These are phyloP conservation scores for Cercospora citrullina DNA, from an alignment of 2,329 filamentous ascomycete genomes.

Conservation along the genomic window DNA sequence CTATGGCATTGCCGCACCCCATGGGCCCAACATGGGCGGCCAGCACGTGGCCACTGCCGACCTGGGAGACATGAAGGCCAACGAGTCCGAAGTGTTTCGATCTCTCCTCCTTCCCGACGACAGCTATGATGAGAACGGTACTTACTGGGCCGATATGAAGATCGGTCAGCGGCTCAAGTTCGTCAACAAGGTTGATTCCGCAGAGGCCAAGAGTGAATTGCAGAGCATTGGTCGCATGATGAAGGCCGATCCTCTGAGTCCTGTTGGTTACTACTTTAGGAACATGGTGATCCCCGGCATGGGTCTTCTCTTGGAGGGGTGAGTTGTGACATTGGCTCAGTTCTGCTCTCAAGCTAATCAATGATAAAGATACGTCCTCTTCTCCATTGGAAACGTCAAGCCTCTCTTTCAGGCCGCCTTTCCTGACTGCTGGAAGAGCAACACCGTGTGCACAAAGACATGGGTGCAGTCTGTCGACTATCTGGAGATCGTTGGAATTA, in stretches of 20 bases:
- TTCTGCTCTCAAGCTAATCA: background rate
- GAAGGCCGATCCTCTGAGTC: conserved; percentile 81
- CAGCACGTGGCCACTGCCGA: conserved; percentile 48
- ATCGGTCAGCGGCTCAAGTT: conserved; percentile 70
- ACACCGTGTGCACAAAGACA: conserved; percentile 67
- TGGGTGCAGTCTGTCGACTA: conserved; percentile 87
- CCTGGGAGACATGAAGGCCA: conserved; percentile 53
- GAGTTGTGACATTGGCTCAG: conserved; percentile 29
- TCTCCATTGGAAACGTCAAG: conserved; percentile 91
- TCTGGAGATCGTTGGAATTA: conserved; percentile 91
- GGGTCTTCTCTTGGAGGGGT: conserved; percentile 85
- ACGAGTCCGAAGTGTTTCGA: conserved; percentile 68
- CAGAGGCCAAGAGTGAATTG: conserved; percentile 69
- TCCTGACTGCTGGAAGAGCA: conserved; percentile 68
- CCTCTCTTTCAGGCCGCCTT: conserved; percentile 77
- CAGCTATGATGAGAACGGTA: conserved; percentile 76
- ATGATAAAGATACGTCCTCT: conserved; percentile 73
- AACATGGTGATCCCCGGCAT: conserved; percentile 92
- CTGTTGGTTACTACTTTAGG: conserved; percentile 80
- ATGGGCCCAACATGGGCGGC: conserved; percentile 50
- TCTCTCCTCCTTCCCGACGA: conserved; percentile 85
- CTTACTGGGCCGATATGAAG: conserved; percentile 91
- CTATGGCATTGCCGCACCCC: conserved; percentile 51
- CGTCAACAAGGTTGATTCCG: conserved; percentile 69
- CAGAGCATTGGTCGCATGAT: conserved; percentile 71